Evolutionary conservation across 352 stramenopile species (phyloP), one percentile per base, ranked within the genome.

Genomic region (Phytophthora litchii): DNA sequence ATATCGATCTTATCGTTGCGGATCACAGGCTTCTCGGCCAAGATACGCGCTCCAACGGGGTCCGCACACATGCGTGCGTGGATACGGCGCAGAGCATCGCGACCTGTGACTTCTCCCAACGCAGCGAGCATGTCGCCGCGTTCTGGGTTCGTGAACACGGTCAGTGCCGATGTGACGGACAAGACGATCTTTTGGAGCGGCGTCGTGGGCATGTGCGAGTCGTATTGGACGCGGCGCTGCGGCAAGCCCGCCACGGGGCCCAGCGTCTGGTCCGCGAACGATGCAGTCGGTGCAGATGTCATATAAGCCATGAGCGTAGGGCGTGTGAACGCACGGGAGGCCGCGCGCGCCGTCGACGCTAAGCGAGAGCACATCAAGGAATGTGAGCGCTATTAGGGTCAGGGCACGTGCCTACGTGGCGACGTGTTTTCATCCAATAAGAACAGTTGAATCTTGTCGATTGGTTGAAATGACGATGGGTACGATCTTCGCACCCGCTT

Each of bases 41-140:
- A 78, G 37, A 99, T 92, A 44, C 82, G 72, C 23, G 73, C 62
- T 21, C 96, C 97, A 12, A 90, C 78, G 0, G 81, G 72, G 71
- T 98, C 78, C 10, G 67, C 64, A 36, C 80, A 86, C 95, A 99
- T 98, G n/a, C 73, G 69, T 43, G 72, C 64, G 20, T 90, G 78
- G 41, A 99, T 84, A 19, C 66, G 54, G 27, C 87, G 84, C 42
- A 99, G 64, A n/a, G 95, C 91, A 12, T 96, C 76, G 3, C 69
- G 74, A 0, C 85, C 80, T 0, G 96, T 99, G 27, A 97, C 85
- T 71, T 99, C 97, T 17, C 95, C 97, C 6, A 99, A 76, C 13
- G 81, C 76, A 4, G 96, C 96, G 12, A 99, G 83, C 76, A 98
- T 97, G 74, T 99, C 97, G 19, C 81, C 94, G 25, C 96, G 88